Conservation (phyloP, 345 rosid genomes). For the Eucalyptus leucophloia region DNA sequence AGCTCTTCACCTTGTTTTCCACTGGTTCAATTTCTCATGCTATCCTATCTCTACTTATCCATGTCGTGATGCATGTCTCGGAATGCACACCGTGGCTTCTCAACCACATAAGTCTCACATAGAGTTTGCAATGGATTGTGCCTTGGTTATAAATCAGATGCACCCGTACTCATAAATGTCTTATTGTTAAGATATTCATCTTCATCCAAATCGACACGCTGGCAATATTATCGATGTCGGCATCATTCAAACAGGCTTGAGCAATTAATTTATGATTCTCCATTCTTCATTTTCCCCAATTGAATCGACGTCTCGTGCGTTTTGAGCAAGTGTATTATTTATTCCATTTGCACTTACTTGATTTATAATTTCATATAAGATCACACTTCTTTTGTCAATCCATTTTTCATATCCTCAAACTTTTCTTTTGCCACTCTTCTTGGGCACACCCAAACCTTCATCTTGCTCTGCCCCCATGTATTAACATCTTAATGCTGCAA, state of each 20-base stretch:
- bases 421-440: not conserved
- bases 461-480: not conserved
- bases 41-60: not conserved
- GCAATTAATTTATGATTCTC: not conserved
- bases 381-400: not conserved
- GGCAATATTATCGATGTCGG: not conserved
- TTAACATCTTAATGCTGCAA: not conserved
- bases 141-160: not conserved
- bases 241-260: not conserved
- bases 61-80: not conserved
- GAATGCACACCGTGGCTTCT: not conserved
- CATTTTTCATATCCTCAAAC: not conserved
- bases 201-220: not conserved
- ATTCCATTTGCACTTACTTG: not conserved
- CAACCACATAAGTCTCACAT: not conserved
- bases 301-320: rapidly evolving
- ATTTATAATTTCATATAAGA: not conserved
- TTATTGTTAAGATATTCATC: not conserved
- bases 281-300: not conserved
- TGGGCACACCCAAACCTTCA: not conserved
- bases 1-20: not conserved
- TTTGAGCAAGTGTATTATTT: not conserved
- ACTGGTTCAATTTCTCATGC: not conserved
- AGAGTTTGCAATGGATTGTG: not conserved
- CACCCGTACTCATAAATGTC: not conserved